These are phyloP conservation scores for Blastobotrys persicus DNA, from an alignment of 1,139 yeast genomes.

Conservation along the genomic window DNA sequence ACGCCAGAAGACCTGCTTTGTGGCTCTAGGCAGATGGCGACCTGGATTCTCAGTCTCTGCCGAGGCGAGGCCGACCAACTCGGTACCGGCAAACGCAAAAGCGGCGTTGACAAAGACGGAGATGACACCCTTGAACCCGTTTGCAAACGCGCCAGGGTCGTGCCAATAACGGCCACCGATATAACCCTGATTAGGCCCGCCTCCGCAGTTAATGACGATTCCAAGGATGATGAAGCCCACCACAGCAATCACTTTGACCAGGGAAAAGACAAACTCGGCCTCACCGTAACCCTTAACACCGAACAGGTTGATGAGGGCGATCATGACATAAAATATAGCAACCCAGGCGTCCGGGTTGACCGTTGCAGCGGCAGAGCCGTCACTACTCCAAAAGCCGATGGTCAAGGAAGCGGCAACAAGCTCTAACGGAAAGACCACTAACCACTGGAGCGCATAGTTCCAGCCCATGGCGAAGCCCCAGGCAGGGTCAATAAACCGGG, in stretches of 20 bases:
- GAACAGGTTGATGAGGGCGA: conserved; percentile 59
- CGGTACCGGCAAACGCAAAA: conserved; percentile 83
- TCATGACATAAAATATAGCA: conserved; percentile 57
- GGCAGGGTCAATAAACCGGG: conserved; percentile 67
- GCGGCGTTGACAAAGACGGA: conserved; percentile 83
- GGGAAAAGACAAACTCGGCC: conserved; percentile 66
- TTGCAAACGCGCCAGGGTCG: conserved; percentile 55
- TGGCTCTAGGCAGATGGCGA: conserved; percentile 69
- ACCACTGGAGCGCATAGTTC: conserved; percentile 82
- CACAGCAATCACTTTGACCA: conserved; percentile 60
- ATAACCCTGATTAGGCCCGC: conserved; percentile 58
- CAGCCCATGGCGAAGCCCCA: conserved; percentile 85
- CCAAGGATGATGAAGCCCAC: conserved; percentile 65
- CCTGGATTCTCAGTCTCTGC: conserved; percentile 57
- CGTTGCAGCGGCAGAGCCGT: conserved; percentile 56
- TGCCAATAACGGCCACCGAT: conserved; percentile 62
- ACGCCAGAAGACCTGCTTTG: conserved; percentile 73
- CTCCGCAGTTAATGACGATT: conserved; percentile 62
- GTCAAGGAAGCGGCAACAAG: conserved; percentile 76
- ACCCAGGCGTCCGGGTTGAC: conserved; percentile 65
- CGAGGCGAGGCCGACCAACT: conserved; percentile 75
- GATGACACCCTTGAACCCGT: conserved; percentile 74
- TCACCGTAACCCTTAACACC: conserved; percentile 79
- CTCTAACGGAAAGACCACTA: conserved; percentile 73
- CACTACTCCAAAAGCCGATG: conserved; percentile 60